Evolutionary conservation across 1,284 basidiomycete genomes (phyloP), one percentile per base, ranked within the genome.

Genomic region (Caloboletus inedulis): DNA sequence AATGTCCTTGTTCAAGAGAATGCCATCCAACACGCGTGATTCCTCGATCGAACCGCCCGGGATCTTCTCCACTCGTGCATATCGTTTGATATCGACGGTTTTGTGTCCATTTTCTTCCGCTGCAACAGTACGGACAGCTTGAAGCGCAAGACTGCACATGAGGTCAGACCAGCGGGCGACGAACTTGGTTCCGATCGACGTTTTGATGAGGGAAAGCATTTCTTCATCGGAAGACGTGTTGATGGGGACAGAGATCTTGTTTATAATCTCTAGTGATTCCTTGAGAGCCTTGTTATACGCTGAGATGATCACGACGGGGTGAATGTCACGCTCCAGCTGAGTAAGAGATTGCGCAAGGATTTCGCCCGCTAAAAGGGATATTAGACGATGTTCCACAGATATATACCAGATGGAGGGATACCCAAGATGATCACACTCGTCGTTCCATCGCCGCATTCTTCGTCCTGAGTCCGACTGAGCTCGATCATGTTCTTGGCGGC

Each of bases 401-500:
- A 43, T 12, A 43, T 23, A 23, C 30, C 29, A 13, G 19, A 40
- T 30, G 13, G 36, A 44, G 34, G 21, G 18, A 43, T 63, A 94
- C 92, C 93, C 33, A 98, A 82, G 62, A 98, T 97, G 73, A 99
- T 98, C 47, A 98, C 95, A 67, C 89, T 93, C 18, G 95, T 99
- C 27, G 96, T 98, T 52, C 95, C 96, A 72, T 98, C 96, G 50
- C 95, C 96, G 59, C 97, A 96, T 69, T 99, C 96, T 74, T 99
- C 96, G 62, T 99, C 97, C 72, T 98, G 96, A 4, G 97, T 98
- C 67, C 95, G 77, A 65, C 91, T 91, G 19, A 99, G 84, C 73
- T 99, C 96, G 62, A 99, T 98, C 96, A 99, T 99, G 62, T 95
- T 96, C 77, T 98, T 99, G 31, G 96, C 96, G 25, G 96, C 96